Base-by-base conservation (phyloP, 768 basidiomycete genomes). In the Chiua virens region DNA sequence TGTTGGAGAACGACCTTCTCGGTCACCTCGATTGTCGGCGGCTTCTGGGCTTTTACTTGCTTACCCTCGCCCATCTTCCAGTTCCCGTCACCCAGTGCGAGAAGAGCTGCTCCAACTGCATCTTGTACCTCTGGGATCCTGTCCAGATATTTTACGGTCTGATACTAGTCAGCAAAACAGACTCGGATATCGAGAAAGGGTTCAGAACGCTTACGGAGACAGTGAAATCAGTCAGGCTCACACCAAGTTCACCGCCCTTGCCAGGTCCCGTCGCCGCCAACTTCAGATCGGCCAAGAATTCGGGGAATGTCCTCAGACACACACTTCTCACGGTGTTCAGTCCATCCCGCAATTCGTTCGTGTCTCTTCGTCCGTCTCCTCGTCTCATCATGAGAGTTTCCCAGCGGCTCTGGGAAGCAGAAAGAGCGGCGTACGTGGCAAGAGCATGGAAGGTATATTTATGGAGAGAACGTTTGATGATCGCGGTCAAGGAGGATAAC, bases 41-140 rank as follows among this genome's bases (percentile, higher is more conserved):
- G 22, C 48, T 80, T 79, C 8, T 67, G 54, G 3, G 62, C 64
- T 57, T 80, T 82, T 10, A 86, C 81, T 58, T 78, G 76, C 20
- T 88, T 76, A 6, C 89, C 89, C 53, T 89, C 89, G 5, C 91
- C 91, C 90, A 93, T 92, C 69, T 82, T 89, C 91, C 91, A 92
- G 57, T 92, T 92, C 10, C 91, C 91, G 53, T 93, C 90, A 0
- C 91, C 91, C 1, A 93, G 78, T 3, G 83, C 79, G 36, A 82
- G 64, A 34, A 92, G 71, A 0, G 85, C 83, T 1, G 86, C 74
- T 1, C 79, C 79, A 10, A 85, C 87, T 1, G 87, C 88, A 17
- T 73, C 76, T 48, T 82, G 77, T 4, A 92, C 86, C 44, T 85
- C 80, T 0, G 88, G 87, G 3, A 93, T 70, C 46, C 79, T 75